Evolutionary conservation across 306 rosid species (phyloP), one percentile per base, ranked within the genome.

Genomic region (Albizia julibrissin): DNA sequence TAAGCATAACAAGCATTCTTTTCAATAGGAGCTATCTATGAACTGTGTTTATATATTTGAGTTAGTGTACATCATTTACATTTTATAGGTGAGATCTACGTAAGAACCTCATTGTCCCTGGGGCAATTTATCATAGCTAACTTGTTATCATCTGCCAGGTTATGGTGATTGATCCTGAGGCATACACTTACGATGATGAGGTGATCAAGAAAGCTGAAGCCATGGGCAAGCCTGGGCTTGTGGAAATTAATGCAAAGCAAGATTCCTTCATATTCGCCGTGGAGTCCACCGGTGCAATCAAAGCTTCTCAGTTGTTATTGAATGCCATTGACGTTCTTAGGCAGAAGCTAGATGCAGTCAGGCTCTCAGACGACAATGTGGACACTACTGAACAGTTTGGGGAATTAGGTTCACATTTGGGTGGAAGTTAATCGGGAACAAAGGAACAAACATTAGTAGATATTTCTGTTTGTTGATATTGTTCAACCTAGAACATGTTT

Each of bases 331-430:
- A 96, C 83, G 81, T 96, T 75, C 94, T 96, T 79, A 96, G 92
- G 87, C 97, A 90, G 79, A 96, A 96, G 87, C 85, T 96, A 65
- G 99, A 93, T 72, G 99, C 97, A 10, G 97, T 95, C 54, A 94
- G 98, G 84, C 91, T 92, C 22, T 93, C 99, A 5, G 98, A 93
- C 33, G 98, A 95, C 78, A 95, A 98, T 0, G 97, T 92, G 15
- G 98, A 93, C 83, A 97, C 98, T 1, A 97, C 91, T 74, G 99
- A 95, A 78, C 99, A 93, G 65, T 95, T 95, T 84, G 99, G 99
- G 16, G 99, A 95, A 87, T 86, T 95, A 12, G 97, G 98, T 81
- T 98, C 99, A 16, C 99, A 93, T 83, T 82, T 95, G 97, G 89
- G 98, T 77, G 99, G 99, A 75, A 98, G 99, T 73, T 95, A 87